These are phyloP conservation scores for Pseudogymnoascus sp. DNA, from an alignment of 2,329 filamentous ascomycete species.

Conservation along the genomic window DNA sequence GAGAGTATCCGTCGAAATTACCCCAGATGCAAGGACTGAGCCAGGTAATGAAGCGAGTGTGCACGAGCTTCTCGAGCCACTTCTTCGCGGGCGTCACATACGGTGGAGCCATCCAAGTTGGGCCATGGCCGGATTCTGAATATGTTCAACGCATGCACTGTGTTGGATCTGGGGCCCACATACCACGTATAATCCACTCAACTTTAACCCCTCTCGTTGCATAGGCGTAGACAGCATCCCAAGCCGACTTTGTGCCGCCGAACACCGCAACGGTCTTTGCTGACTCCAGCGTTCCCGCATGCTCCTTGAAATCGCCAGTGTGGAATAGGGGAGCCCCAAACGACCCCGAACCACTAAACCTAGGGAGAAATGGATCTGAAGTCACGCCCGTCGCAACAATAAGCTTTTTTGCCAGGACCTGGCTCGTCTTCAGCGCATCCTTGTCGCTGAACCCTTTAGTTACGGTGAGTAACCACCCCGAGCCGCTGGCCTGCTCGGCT, in stretches of 20 bases:
- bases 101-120: conserved; percentile 48
- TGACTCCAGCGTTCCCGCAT: conserved; percentile 33
- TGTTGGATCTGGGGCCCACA: conserved; percentile 9
- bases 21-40: conserved; percentile 70
- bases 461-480: conserved; percentile 36
- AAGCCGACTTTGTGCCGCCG: conserved; percentile 56
- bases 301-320: conserved; percentile 35
- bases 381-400: conserved; percentile 49
- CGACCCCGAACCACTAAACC: conserved; percentile 36
- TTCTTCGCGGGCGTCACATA: conserved; percentile 60
- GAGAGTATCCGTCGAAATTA: conserved; percentile 48
- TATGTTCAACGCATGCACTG: not conserved
- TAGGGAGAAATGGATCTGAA: conserved; percentile 39
- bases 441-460: conserved; percentile 16
- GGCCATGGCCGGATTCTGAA: conserved; percentile 43
- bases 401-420: conserved; percentile 36
- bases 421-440: conserved; percentile 12
- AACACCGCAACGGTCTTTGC: conserved; percentile 45
- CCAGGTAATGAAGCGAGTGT: conserved; percentile 61
- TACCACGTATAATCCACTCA: conserved; percentile 50
- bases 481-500: conserved; percentile 34
- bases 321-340: conserved; percentile 44
- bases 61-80: conserved; percentile 59
- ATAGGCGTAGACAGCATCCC: conserved; percentile 55
- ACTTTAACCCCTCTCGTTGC: conserved; percentile 46